A percentile compares a stretch with the other conserved stretches of the same genome.
Conservation (phyloP, 768 basidiomycete genomes). For the Royoungia palumana region DNA sequence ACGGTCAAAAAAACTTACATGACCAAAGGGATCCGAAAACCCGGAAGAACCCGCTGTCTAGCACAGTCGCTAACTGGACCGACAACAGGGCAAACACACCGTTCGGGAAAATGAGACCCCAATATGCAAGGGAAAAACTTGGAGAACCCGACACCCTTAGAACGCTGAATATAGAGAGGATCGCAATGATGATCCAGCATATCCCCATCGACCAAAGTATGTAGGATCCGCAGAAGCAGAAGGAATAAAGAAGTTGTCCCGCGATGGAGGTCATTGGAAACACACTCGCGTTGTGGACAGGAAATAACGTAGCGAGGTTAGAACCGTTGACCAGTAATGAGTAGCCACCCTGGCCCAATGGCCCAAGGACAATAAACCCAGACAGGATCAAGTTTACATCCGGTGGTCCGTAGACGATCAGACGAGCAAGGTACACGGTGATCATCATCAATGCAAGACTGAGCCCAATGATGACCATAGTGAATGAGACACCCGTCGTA, state of each 20-base stretch:
- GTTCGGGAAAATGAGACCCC: constrained; percentile 57
- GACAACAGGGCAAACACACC: constrained; percentile 50
- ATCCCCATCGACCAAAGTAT: constrained; percentile 55
- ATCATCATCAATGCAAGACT: constrained; percentile 49
- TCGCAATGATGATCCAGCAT: constrained; percentile 46
- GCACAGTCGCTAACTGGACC: constrained; percentile 45
- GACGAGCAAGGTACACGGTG: constrained; percentile 43
- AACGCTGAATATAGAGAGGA: constrained; percentile 38
- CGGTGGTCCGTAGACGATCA: constrained; percentile 41
- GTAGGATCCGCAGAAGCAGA: constrained; percentile 46
- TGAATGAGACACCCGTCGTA: constrained; percentile 42
- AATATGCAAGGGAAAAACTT: constrained; percentile 46
- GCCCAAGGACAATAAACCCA: constrained; percentile 49
- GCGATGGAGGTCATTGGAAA: constrained; percentile 34
- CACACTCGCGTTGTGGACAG: constrained; percentile 26
- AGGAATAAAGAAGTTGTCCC: constrained; percentile 42
- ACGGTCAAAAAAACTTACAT: constrained; percentile 32
- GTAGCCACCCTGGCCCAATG: constrained; percentile 51
- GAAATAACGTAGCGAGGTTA: constrained; percentile 34
- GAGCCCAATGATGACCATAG: constrained; percentile 45
- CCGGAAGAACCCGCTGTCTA: constrained; percentile 50
- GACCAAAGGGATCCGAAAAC: constrained; percentile 54
- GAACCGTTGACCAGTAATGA: constrained; percentile 42
- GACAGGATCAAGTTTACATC: constrained; percentile 39
- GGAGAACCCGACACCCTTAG: constrained; percentile 30